A percentile compares a stretch with the other conserved stretches of the same genome.
These are phyloP conservation scores for Serpula lacrymans DNA, from an alignment of 768 basidiomycete species.

Conservation along the genomic window DNA sequence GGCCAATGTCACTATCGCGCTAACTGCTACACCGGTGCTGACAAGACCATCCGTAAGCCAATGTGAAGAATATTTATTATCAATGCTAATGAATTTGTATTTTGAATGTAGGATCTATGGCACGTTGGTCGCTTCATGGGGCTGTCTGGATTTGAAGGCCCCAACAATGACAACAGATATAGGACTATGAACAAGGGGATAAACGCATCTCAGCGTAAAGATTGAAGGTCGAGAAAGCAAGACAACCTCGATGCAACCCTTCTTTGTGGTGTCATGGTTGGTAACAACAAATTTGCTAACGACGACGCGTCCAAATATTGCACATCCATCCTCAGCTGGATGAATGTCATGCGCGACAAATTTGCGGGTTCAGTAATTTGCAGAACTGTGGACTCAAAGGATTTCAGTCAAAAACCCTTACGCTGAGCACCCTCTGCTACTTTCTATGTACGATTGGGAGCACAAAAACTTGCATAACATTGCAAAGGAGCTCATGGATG, in stretches of 20 bases:
- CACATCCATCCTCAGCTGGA: no score
- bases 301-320: no score
- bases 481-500: constrained; percentile 16
- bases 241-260: no score
- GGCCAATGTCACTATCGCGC: background rate
- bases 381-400: background rate
- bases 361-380: constrained; percentile 5
- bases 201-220: background rate
- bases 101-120: background rate
- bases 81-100: background rate
- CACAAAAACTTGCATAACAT: background rate
- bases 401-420: constrained; percentile 1
- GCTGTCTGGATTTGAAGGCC: background rate
- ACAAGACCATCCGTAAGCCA: background rate
- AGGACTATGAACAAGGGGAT: background rate
- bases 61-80: background rate
- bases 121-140: background rate
- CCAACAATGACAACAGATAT: background rate
- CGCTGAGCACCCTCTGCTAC: background rate
- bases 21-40: background rate
- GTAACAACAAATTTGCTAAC: no score
- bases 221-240: background rate
- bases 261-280: no score
- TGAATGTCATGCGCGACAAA: constrained; percentile 4
- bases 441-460: constrained; percentile 8